These are phyloP conservation scores for Phytopythium chamaehyphon DNA, from an alignment of 352 stramenopile species.

Conservation along the genomic window DNA sequence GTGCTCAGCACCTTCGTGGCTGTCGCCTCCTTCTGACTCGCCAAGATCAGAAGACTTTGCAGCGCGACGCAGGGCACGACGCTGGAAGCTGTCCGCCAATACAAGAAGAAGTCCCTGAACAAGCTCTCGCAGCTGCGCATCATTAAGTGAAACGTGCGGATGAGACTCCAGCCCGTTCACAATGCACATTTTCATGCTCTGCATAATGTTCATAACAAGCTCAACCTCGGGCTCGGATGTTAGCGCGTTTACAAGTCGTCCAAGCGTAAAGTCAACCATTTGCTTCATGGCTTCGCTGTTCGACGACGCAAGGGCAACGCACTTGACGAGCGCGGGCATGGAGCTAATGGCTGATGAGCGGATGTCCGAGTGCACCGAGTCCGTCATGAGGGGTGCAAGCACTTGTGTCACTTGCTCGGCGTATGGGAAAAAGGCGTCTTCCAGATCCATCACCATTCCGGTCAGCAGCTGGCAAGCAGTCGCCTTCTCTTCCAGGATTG, in stretches of 20 bases:
- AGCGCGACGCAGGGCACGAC: constrained; percentile 52
- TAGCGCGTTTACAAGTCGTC: constrained; percentile 68
- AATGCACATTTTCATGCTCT: constrained; percentile 79
- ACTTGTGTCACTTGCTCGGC: constrained; percentile 83
- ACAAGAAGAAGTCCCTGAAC: constrained; percentile 74
- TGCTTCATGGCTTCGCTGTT: constrained; percentile 67
- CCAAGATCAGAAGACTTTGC: constrained; percentile 16
- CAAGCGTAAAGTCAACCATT: constrained; percentile 82
- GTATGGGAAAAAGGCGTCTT: constrained; percentile 85
- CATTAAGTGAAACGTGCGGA: constrained; percentile 50
- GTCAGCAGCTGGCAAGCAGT: constrained; percentile 78
- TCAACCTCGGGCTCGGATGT: constrained; percentile 83
- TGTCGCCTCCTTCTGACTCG: constrained; percentile 25
- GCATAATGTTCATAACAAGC: constrained; percentile 81
- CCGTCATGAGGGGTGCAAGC: constrained; percentile 72
- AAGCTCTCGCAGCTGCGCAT: constrained; percentile 65
- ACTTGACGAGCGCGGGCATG: constrained; percentile 76
- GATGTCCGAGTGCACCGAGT: constrained; percentile 85
- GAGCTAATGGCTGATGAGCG: constrained; percentile 71
- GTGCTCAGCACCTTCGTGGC: constrained; percentile 22
- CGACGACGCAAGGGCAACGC: constrained; percentile 50
- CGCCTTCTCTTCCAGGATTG: constrained; percentile 78
- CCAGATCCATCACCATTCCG: constrained; percentile 71
- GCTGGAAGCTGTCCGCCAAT: constrained; percentile 78
- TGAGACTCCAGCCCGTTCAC: constrained; percentile 38